A percentile compares a stretch with the other conserved stretches of the same genome.
Evolutionary conservation across 306 rosid genomes (phyloP).

Genomic region (Sechiopsis laciniata): DNA sequence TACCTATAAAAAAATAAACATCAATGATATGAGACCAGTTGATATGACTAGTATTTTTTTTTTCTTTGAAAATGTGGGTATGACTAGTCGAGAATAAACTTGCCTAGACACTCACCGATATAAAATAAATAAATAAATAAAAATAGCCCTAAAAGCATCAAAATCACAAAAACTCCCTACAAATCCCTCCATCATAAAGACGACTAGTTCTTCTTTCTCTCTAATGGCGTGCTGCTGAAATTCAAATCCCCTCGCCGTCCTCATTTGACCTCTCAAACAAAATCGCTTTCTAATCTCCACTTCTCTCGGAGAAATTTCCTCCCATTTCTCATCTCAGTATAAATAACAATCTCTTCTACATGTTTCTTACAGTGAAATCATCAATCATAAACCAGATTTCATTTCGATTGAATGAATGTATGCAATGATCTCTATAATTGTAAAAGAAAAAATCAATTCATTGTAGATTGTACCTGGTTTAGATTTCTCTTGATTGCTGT

Average conservation of each 20-base stretch:
- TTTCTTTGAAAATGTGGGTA: too few species aligned
- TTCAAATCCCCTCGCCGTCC: not conserved
- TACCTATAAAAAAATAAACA: too few species aligned
- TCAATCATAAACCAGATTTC: not conserved
- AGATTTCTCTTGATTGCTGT: not conserved
- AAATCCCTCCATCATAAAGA: not conserved
- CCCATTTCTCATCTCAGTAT: not conserved
- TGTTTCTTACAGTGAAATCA: not conserved
- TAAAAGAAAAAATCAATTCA: not conserved
- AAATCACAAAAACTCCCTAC: not conserved
- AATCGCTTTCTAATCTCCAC: slow-evolving; percentile 9
- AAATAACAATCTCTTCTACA: not conserved
- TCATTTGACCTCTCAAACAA: slow-evolving; percentile 6
- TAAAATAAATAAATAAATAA: too few species aligned
- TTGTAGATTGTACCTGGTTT: not conserved
- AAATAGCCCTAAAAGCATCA: too few species aligned
- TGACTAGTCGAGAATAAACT: too few species aligned
- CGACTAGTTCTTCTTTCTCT: not conserved
- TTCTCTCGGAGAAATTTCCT: slow-evolving; percentile 3
- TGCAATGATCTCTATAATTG: not conserved
- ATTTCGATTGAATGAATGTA: too few species aligned
- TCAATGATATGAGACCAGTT: too few species aligned
- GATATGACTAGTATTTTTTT: too few species aligned
- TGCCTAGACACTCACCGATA: too few species aligned
- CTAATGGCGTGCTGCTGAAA: not conserved